A percentile compares a stretch with the other conserved stretches of the same genome.
Conservation (phyloP, 164 flowering plant genomes). For the Saururus chinensis region DNA sequence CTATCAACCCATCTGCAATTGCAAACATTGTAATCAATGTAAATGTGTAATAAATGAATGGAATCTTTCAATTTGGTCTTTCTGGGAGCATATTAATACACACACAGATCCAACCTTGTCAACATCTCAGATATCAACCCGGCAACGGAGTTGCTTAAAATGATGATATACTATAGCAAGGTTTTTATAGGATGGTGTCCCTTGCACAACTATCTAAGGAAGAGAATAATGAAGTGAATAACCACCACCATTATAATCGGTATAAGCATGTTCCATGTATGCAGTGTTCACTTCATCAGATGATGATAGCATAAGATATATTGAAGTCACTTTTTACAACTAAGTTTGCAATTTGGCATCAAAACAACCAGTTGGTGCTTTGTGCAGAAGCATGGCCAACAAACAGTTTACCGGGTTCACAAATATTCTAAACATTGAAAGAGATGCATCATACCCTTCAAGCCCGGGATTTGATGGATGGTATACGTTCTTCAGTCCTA, state of each 20-base stretch:
- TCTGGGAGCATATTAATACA: neutral
- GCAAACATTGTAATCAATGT: neutral
- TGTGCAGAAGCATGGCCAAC: neutral
- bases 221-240: too few species aligned
- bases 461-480: conserved; percentile 75
- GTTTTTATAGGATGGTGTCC: too few species aligned
- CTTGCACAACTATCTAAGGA: too few species aligned
- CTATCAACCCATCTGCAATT: conserved; percentile 69
- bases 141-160: neutral
- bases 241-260: too few species aligned
- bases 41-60: neutral
- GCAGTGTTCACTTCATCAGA: too few species aligned
- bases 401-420: neutral
- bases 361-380: too few species aligned
- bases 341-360: too few species aligned
- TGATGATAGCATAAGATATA: too few species aligned
- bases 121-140: neutral
- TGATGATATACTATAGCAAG: neutral
- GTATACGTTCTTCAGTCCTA: conserved; percentile 65
- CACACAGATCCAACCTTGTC: neutral
- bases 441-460: conserved; percentile 58
- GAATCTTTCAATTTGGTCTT: neutral
- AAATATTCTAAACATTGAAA: neutral
- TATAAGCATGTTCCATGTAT: too few species aligned
- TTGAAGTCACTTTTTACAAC: too few species aligned